Evolutionary conservation across 257 asterid species (phyloP), one percentile per base, ranked within the genome.

Genomic region (Plantago elongata): DNA sequence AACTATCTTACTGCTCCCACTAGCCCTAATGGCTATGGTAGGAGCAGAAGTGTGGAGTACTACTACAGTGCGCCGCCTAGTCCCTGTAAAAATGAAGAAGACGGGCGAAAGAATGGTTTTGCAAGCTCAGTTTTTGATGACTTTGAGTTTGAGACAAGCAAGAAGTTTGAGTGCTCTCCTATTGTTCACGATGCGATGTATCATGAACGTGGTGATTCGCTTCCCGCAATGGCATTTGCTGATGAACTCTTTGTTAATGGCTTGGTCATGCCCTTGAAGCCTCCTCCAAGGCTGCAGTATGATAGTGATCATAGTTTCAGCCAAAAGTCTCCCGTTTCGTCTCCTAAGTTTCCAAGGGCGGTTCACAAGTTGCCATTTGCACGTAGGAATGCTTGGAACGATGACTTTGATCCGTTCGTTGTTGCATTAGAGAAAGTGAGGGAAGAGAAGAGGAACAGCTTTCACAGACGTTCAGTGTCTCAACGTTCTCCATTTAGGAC

Each of bases 231-330:
- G 85, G 86, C 86, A 0, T 85, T 88, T 44, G 96, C 90, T 0
- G 95, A 83, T 30, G 90, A 88, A 18, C 77, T 85, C 44, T 88
- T 88, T 66, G 52, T 73, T 17, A 74, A 82, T 14, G 96, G 96
- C 50, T 57, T 64, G 38, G 86, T 83, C 54, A 75, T 83, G 85
- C 97, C 97, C 9, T 72, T 89, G 45, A 89, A 84, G 52, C 93
- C 75, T 22, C 97, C 95, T 4, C 97, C 95, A 6, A 65, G 94
- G 73, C 84, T 86, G 30, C 88, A 76, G 16, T 59, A 1, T 14
- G 72, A 74, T 18, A 11, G 60, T 13, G 76, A 71, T 2, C 57
- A 5, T 60, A 60, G 73, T 54, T 64, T 54, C 13, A 67, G 70
- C 57, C 74, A 49, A 4, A 70, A 29, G 8, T 69, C 83, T 9